phyloP scores from a whole-genome alignment of 257 asterid genomes.

The Primulina tabacum region DNA sequence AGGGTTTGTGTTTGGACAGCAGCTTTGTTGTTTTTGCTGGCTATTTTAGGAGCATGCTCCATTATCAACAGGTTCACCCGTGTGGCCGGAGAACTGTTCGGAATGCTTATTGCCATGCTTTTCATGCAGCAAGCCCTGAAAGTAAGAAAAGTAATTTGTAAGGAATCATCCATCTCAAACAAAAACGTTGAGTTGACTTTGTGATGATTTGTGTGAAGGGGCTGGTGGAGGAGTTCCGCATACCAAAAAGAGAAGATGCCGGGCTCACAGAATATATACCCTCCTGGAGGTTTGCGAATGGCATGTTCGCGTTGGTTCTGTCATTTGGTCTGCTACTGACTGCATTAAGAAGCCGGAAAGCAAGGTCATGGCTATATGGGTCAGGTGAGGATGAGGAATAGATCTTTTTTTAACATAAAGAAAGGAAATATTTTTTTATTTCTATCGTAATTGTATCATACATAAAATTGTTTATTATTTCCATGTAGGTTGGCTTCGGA shows the following conservation, averaged over 20 bases:
- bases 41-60: constrained; percentile 89
- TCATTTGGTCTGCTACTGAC: constrained; percentile 75
- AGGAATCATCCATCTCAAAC: not conserved
- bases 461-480: not conserved
- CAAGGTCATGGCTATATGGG: constrained; percentile 89
- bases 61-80: constrained; percentile 94
- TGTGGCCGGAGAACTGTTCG: constrained; percentile 86
- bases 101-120: constrained; percentile 95
- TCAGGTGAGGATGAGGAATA: constrained; percentile 45
- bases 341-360: constrained; percentile 77
- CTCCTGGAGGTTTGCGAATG: constrained; percentile 90
- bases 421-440: not conserved
- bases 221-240: constrained; percentile 79
- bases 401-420: constrained; percentile 3
- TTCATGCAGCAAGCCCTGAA: constrained; percentile 92
- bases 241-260: constrained; percentile 58
- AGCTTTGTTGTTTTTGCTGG: constrained; percentile 64
- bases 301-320: constrained; percentile 79
- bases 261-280: constrained; percentile 44
- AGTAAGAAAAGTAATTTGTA: constrained; percentile 34
- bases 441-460: not conserved
- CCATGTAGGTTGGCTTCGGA: constrained; percentile 76
- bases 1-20: constrained; percentile 99
- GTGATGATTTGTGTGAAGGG: constrained; percentile 44
- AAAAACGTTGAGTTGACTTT: constrained; percentile 1